These are phyloP conservation scores for Daucus carota DNA, from an alignment of 129 eudicot species.

Conservation along the genomic window DNA sequence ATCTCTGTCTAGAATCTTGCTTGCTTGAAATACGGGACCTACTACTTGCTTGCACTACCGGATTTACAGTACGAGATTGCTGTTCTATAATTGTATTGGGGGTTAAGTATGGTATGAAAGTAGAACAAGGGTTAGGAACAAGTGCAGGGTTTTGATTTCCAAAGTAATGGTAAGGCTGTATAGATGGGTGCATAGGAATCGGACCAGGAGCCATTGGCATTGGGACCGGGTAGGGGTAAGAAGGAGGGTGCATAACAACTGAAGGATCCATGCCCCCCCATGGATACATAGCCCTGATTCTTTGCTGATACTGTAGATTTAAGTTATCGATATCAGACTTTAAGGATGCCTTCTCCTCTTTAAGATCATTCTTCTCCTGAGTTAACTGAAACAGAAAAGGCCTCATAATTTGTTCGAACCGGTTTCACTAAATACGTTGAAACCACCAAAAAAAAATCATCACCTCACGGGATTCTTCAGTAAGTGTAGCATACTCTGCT, in stretches of 20 bases:
- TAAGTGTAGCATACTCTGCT: slow-evolving; percentile 62
- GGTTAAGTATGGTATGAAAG: slow-evolving; percentile 53
- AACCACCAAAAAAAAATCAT: neutral
- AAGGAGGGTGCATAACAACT: slow-evolving; percentile 74
- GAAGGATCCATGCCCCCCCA: slow-evolving; percentile 88
- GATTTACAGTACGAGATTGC: slow-evolving; percentile 49
- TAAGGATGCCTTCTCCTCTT: slow-evolving; percentile 81
- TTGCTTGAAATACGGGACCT: slow-evolving; percentile 51
- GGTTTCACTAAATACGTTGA: neutral
- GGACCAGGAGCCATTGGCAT: slow-evolving; percentile 65
- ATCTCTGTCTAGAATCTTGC: slow-evolving; percentile 47
- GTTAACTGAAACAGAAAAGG: slow-evolving; percentile 46
- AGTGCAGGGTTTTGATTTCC: slow-evolving; percentile 67
- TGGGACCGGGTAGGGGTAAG: slow-evolving; percentile 79
- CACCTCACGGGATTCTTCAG: slow-evolving; percentile 94
- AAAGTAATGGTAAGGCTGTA: slow-evolving; percentile 76
- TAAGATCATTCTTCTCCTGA: slow-evolving; percentile 86
- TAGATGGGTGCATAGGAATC: slow-evolving; percentile 76
- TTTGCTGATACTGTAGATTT: slow-evolving; percentile 68
- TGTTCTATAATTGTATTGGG: slow-evolving; percentile 46
- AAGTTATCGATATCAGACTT: slow-evolving; percentile 81
- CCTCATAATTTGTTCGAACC: neutral
- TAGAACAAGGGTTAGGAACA: slow-evolving; percentile 58
- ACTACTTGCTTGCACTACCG: slow-evolving; percentile 40
- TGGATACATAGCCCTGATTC: slow-evolving; percentile 65